Evolutionary conservation across 1,139 yeast genomes (phyloP), one percentile per base, ranked within the genome.

Genomic region (Taphrina sp.): DNA sequence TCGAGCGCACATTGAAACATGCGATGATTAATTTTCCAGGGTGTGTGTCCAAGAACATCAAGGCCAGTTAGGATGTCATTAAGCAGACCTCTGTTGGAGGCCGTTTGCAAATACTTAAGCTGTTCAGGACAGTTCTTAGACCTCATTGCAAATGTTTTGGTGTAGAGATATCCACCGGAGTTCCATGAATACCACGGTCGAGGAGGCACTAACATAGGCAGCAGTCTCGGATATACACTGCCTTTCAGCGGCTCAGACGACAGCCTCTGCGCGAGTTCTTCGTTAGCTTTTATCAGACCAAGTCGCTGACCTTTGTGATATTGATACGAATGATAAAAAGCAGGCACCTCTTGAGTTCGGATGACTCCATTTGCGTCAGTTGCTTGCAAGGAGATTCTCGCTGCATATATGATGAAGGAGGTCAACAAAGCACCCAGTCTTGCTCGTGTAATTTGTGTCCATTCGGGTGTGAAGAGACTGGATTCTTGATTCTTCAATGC

Each of bases 171-270:
- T 0, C 96, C 97, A 60, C 98, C 98, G 55, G 79, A 79, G 64
- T 82, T 81, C 76, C 82, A 82, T 7, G 81, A 74, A 0, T 80
- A 77, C 98, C 99, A 92, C 3, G 89, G 89, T 57, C 82, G 75
- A 20, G 98, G 98, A 60, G 82, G 80, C 7, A 86, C 85, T 59
- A 94, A 74, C 98, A 94, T 94, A 12, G 99, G 99, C 58, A 94
- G 75, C 61, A 80, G 76, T 69, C 92, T 97, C 0, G 97, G 96
- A 64, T 85, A 92, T 4, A 90, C 80, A 1, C 84, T 76, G 57
- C 84, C 82, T 10, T 79, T 76, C 43, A 82, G 70, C 20, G 81
- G 76, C 60, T 84, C 90, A 2, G 84, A 82, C 5, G 89, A 82
- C 58, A 90, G 70, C 64, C 78, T 81, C 44, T 78, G 76, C 7